phyloP scores from a whole-genome alignment of 2,329 filamentous ascomycete species.

The Monosporascus sp. region DNA sequence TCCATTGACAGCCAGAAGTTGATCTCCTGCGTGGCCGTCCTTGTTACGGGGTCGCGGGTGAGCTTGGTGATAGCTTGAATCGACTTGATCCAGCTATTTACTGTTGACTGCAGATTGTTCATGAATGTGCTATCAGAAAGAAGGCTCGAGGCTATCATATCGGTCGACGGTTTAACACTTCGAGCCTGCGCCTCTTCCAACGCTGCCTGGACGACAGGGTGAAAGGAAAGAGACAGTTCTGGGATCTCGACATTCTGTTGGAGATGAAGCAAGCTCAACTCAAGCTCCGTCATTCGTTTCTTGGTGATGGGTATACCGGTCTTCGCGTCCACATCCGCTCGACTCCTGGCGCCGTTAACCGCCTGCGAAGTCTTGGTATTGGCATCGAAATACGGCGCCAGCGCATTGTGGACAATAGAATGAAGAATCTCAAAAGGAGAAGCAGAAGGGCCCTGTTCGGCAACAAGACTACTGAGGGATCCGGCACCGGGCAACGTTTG shows the following conservation, averaged over 20 bases:
- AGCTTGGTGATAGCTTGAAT: slow-evolving; percentile 96
- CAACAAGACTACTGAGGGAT: slow-evolving; percentile 58
- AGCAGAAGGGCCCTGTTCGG: slow-evolving; percentile 64
- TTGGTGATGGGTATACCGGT: slow-evolving; percentile 96
- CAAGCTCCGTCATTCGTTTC: slow-evolving; percentile 92
- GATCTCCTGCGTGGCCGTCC: slow-evolving; percentile 90
- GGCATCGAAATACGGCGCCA: slow-evolving; percentile 96
- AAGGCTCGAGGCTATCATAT: slow-evolving; percentile 69
- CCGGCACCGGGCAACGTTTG: slow-evolving; percentile 84
- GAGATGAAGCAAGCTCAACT: slow-evolving; percentile 82
- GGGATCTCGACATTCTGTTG: slow-evolving; percentile 99
- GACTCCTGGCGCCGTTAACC: slow-evolving; percentile 59
- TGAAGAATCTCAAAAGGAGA: slow-evolving; percentile 92
- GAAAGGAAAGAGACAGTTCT: slow-evolving; percentile 79
- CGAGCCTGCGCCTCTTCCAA: slow-evolving; percentile 70
- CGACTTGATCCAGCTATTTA: slow-evolving; percentile 98
- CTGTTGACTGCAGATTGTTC: slow-evolving; percentile 86
- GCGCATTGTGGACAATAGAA: slow-evolving; percentile 81
- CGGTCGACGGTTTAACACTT: slow-evolving; percentile 65
- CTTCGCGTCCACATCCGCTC: slow-evolving; percentile 82
- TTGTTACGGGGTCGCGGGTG: slow-evolving; percentile 71
- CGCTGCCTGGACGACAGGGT: slow-evolving; percentile 80
- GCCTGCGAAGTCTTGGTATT: slow-evolving; percentile 79
- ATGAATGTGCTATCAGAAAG: slow-evolving; percentile 86
- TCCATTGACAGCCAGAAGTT: slow-evolving; percentile 99